A percentile compares a stretch with the other conserved stretches of the same genome.
phyloP scores from a whole-genome alignment of 2,329 filamentous ascomycete species.

The Sclerotiophoma versabilis region DNA sequence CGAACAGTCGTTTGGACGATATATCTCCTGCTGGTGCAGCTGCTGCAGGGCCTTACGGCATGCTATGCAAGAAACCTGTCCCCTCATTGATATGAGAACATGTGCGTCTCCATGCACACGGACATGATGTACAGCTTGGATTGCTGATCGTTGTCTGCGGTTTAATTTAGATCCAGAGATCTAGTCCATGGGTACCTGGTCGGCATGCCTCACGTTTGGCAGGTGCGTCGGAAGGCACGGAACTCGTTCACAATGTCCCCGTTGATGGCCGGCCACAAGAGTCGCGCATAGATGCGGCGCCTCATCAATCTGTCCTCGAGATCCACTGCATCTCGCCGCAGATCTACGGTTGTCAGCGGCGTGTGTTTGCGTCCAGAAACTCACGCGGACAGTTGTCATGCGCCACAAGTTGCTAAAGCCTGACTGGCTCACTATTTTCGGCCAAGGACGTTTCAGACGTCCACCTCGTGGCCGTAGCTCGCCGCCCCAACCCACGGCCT shows the following conservation, averaged over 20 bases:
- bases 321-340: slow-evolving; percentile 1
- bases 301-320: neutral
- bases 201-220: slow-evolving; percentile 1
- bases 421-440: slow-evolving; percentile 7
- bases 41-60: too few species aligned
- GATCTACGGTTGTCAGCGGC: neutral
- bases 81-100: neutral
- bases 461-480: slow-evolving; percentile 17
- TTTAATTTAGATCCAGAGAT: neutral
- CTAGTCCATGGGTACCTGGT: slow-evolving; percentile 5
- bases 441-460: slow-evolving; percentile 15
- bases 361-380: slow-evolving; percentile 6
- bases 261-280: neutral
- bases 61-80: too few species aligned
- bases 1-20: too few species aligned
- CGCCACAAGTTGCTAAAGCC: slow-evolving; percentile 6
- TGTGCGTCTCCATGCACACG: neutral
- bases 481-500: slow-evolving; percentile 2
- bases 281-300: slow-evolving; percentile 11
- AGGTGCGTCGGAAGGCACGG: slow-evolving; percentile 6
- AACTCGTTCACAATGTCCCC: neutral
- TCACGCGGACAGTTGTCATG: slow-evolving; percentile 1
- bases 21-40: too few species aligned
- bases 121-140: neutral
- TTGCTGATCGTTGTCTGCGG: neutral